A percentile compares a stretch with the other conserved stretches of the same genome.
phyloP scores from a whole-genome alignment of 1,284 basidiomycete species.

The Microstroma glucosiphilum region DNA sequence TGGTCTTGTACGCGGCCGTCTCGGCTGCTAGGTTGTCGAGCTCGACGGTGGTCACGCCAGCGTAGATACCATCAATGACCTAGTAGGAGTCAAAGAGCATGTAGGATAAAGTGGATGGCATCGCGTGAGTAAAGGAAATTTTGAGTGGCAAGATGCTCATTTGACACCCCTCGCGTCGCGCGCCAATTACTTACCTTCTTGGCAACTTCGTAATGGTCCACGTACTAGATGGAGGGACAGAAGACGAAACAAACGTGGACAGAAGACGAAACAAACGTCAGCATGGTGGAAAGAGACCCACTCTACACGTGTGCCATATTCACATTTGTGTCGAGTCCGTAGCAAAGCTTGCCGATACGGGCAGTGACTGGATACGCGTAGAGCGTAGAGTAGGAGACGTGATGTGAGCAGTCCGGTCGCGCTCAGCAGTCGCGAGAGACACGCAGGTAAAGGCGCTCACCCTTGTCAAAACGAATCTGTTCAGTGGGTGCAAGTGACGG shows the following conservation, averaged over 20 bases:
- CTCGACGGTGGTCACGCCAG: conserved; percentile 93
- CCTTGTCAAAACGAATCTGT: conserved; percentile 3
- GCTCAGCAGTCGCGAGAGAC: too few species aligned
- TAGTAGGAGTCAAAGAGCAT: conserved; percentile 54
- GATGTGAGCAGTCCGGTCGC: background rate
- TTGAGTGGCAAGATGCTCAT: background rate
- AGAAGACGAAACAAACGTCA: background rate
- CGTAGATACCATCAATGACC: conserved; percentile 89
- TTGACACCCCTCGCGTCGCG: background rate
- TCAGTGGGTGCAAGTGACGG: background rate
- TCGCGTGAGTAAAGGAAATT: background rate
- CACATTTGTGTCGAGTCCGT: conserved; percentile 70
- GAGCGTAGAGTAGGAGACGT: background rate
- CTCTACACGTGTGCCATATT: background rate
- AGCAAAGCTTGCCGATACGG: conserved; percentile 89
- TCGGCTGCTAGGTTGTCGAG: conserved; percentile 75
- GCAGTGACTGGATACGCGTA: conserved; percentile 53
- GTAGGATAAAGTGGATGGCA: background rate
- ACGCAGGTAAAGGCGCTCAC: too few species aligned
- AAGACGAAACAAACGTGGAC: background rate
- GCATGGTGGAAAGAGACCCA: background rate
- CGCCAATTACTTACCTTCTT: conserved; percentile 1
- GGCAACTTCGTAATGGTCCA: conserved; percentile 5
- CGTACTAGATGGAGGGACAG: background rate
- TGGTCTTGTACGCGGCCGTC: conserved; percentile 94